A percentile compares a stretch with the other conserved stretches of the same genome.
These are phyloP conservation scores for Amanita rubescens DNA, from an alignment of 768 basidiomycete species.

Conservation along the genomic window DNA sequence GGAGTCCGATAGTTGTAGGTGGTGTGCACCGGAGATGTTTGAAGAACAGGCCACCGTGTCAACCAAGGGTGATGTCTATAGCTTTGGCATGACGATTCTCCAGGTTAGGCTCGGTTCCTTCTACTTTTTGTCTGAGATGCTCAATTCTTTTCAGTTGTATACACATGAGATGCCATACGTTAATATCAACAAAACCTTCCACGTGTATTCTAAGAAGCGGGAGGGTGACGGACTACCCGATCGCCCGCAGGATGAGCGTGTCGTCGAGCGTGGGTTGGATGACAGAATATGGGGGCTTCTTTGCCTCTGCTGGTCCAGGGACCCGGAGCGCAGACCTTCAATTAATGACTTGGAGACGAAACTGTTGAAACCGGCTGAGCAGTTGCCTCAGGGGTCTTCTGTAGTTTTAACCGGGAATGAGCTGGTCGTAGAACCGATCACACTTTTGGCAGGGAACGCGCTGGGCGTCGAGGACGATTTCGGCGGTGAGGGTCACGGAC, in stretches of 20 bases:
- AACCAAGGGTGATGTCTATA: not conserved
- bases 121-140: not conserved
- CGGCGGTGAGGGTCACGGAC: too few relatives aligned
- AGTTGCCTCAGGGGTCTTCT: too few relatives aligned
- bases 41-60: not conserved
- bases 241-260: not conserved
- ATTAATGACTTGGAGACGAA: not conserved
- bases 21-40: not conserved
- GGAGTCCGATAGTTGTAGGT: not conserved
- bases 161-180: not conserved
- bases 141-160: not conserved
- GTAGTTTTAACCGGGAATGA: too few relatives aligned
- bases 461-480: too few relatives aligned
- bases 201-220: not conserved
- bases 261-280: not conserved
- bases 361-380: too few relatives aligned
- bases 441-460: too few relatives aligned
- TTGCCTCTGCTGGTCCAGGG: not conserved
- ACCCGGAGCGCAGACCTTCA: not conserved
- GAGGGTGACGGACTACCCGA: not conserved
- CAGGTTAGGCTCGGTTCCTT: not conserved
- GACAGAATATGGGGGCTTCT: not conserved
- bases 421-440: too few relatives aligned
- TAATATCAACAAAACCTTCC: not conserved
- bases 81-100: not conserved